Evolutionary conservation across 148 eudicot species (phyloP), one percentile per base, ranked within the genome.

Genomic region (Salicornia ramosissima): DNA sequence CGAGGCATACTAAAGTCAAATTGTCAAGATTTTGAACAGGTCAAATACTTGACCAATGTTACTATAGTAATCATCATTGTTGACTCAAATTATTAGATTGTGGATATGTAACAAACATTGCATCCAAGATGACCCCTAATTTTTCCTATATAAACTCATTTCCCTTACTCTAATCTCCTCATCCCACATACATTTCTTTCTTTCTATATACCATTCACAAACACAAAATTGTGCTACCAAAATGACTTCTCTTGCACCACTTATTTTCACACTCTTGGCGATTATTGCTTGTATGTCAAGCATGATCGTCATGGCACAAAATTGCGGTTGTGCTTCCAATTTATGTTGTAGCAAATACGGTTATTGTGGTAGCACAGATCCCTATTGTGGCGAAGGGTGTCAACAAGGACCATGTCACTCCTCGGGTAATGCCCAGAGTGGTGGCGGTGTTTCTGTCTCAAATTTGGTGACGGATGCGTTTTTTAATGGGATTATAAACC

Each of bases 401-500:
- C 25, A 52, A 21, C 56, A 52, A 52, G 56, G 56, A 6, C 56
- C 56, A 3, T 52, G 56, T 52, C 1, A 21, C 1, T 5, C 56
- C 6, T 21, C 26, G 2, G 28, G 26, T 7, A 2, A 10, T 19
- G 18, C 26, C 56, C 54, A n/a, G 3, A 52, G 26, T 6, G 56
- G 56, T 21, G 56, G 56, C 2, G 56, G 24, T 26, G 65, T 46
- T 28, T 85, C 66, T 5, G 87, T 84, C 36, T 12, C 80, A 4
- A 72, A 74, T 18, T 70, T 83, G 4, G 81, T 86, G 13, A 84
- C 90, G 0, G 60, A 75, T 2, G 76, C 64, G 0, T 86, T 86
- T 71, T 86, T 86, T 14, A 75, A 84, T 50, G 80, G 79, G 8
- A 86, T 84, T 16, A 69, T 75, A 10, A 49, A 43, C 21, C 79